Evolutionary conservation across 352 stramenopile species (phyloP), one percentile per base, ranked within the genome.

Genomic region (Phytophthora ohioensis): DNA sequence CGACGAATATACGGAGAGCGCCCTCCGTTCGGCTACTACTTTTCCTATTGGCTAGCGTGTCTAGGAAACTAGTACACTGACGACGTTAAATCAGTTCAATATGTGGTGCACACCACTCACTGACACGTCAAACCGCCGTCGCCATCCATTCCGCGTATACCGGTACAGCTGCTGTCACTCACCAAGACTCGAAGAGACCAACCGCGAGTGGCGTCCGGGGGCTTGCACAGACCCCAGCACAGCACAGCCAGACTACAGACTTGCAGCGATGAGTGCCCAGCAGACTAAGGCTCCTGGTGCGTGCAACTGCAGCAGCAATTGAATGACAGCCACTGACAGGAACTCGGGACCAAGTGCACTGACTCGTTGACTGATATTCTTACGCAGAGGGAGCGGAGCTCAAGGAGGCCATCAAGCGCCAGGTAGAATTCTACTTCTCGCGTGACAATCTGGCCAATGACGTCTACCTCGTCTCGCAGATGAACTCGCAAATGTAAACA

Each of bases 381-480:
- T 52, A 17, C 52, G 38, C 69, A 91, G 81, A 81, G 46, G 80
- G 78, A 59, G 79, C 87, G 47, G 85, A 91, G 57, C 76, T 97
- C 39, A 92, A 92, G 69, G 69, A 91, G 32, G 87, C 88, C 17
- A 87, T 97, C 66, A 91, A 94, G 71, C 77, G 77, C 68, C 91
- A 97, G 69, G 85, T 97, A 46, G 92, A 97, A 73, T 97, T 97
- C 77, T 98, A 97, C 79, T 97, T 98, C 64, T 97, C 91, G 38
- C 88, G 84, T 47, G 74, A 78, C 61, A 98, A 97, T 61, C 66
- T 97, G 21, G 78, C 85, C 53, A 97, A 91, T 57, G 90, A 97
- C 60, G 83, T 87, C 53, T 97, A 91, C 76, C 81, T 97, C 46
- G 88, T 97, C 21, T 94, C 88, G 58, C 87, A 97, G 58, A 97